Percentiles rank a stretch among this genome's conserved stretches.
Conservation (phyloP, 495 filamentous ascomycete species). For the Aspergillus haitiensis region DNA sequence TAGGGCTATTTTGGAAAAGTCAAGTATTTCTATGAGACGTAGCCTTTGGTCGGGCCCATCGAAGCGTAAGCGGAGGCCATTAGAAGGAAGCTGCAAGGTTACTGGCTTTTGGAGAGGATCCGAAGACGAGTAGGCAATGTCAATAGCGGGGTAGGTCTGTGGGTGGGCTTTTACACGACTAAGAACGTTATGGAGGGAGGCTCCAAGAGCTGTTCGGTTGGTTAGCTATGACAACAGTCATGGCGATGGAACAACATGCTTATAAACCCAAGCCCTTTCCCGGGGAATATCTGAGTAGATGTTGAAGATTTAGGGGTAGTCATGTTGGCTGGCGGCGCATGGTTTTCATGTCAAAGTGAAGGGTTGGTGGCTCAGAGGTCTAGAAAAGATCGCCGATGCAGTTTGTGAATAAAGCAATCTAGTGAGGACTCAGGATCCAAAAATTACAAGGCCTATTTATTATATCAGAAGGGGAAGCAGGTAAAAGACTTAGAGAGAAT, state of each 20-base stretch:
- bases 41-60: slow-evolving; percentile 91
- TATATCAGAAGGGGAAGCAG: background rate
- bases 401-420: background rate
- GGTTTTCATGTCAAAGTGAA: slow-evolving; percentile 20
- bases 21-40: slow-evolving; percentile 83
- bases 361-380: slow-evolving; percentile 4
- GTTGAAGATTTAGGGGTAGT: slow-evolving; percentile 43
- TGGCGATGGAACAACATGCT: slow-evolving; percentile 49
- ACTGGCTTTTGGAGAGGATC: slow-evolving; percentile 73
- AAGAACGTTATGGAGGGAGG: slow-evolving; percentile 85
- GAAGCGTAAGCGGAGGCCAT: slow-evolving; percentile 87
- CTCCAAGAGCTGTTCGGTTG: slow-evolving; percentile 66
- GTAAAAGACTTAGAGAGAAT: background rate
- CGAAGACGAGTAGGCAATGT: slow-evolving; percentile 69
- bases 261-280: slow-evolving; percentile 75
- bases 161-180: slow-evolving; percentile 82
- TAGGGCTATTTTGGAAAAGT: slow-evolving; percentile 83
- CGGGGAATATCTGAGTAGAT: slow-evolving; percentile 71
- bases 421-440: background rate
- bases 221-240: slow-evolving; percentile 26
- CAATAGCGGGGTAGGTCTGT: slow-evolving; percentile 75
- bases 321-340: slow-evolving; percentile 38
- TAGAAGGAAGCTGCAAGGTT: slow-evolving; percentile 70
- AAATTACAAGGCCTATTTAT: background rate
- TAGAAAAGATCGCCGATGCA: too few species aligned